Evolutionary conservation across 2,329 filamentous ascomycete species (phyloP), one percentile per base, ranked within the genome.

Genomic region (Diaporthe citrichinensis): DNA sequence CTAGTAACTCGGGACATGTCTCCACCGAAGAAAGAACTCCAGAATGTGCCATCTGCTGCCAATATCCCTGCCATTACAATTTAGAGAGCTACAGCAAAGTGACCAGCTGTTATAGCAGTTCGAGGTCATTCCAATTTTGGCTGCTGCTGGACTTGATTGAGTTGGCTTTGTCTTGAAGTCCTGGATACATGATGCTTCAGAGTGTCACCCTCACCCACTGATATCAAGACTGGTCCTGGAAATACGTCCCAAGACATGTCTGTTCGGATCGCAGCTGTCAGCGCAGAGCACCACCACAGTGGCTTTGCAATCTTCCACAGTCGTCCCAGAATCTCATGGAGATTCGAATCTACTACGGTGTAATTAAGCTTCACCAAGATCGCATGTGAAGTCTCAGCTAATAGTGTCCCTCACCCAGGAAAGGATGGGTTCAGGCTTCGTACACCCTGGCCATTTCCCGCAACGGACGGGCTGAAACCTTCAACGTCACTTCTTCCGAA

Each of bases 211-310:
- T 9, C 7, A 12, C 41, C 14, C 31, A 15, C 2, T 15, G 12
- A 14, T 25, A 4, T 15, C 23, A 36, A n/a, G 0, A 36, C 20
- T 1, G 15, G 7, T 15, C 6, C 3, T 31, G 12, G 15, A 9
- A 25, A 14, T 3, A 20, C 5, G 6, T 49, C 4, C 28, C 9
- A n/a, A 36, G 25, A 67, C 2, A 51, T 67, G 44, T 67, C 44
- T 67, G 20, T 67, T 36, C 44, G 28, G 14, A 67, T 67, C 62
- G 36, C 62, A 34, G 62, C 44, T 49, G 28, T 67, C 20, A 51
- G 31, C 31, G 62, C 25, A 15, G 61, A 67, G 28, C 61, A 67
- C 2, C 44, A 67, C 20, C 61, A 49, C 44, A 25, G 39, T 36
- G 62, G 62, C 23, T 67, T 67, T 41, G 44, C 31, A 36, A 51